Evolutionary conservation across 192 early-diverging fungal species (phyloP).

Genomic region (Backusella luteola): DNA sequence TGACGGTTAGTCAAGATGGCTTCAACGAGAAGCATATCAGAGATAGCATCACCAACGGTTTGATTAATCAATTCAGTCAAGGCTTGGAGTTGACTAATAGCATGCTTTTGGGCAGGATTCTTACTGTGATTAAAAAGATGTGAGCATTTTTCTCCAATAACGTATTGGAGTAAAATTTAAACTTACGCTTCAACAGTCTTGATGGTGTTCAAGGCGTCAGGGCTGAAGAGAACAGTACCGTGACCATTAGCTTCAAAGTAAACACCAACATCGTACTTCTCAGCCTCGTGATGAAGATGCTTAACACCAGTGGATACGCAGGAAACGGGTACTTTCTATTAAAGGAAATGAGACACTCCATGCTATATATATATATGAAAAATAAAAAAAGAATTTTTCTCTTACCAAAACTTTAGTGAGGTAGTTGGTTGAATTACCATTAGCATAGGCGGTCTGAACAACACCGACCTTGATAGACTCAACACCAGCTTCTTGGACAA

Average conservation of each 20-base stretch:
- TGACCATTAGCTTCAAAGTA: slow-evolving; percentile 99
- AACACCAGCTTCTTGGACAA: slow-evolving; percentile 79
- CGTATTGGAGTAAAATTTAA: background rate
- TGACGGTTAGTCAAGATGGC: slow-evolving; percentile 82
- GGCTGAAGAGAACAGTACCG: slow-evolving; percentile 96
- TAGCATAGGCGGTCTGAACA: slow-evolving; percentile 99
- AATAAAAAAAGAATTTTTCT: background rate
- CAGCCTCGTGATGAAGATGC: slow-evolving; percentile 98
- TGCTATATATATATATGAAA: background rate
- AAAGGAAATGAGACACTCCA: background rate
- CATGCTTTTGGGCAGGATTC: slow-evolving; percentile 74
- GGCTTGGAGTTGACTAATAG: slow-evolving; percentile 75
- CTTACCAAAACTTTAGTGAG: slow-evolving; percentile 82
- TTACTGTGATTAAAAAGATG: slow-evolving; percentile 34
- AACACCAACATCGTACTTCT: slow-evolving; percentile 96
- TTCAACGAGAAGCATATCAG: slow-evolving; percentile 95
- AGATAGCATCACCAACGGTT: slow-evolving; percentile 97
- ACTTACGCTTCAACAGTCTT: slow-evolving; percentile 58
- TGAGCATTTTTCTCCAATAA: background rate
- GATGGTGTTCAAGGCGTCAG: slow-evolving; percentile 74
- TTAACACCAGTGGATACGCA: slow-evolving; percentile 98
- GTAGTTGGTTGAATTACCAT: slow-evolving; percentile 94
- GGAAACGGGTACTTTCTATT: slow-evolving; percentile 86
- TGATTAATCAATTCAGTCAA: slow-evolving; percentile 97
- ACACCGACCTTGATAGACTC: slow-evolving; percentile 84